These are phyloP conservation scores for Gossypium australe DNA, from an alignment of 345 rosid genomes.

Conservation along the genomic window DNA sequence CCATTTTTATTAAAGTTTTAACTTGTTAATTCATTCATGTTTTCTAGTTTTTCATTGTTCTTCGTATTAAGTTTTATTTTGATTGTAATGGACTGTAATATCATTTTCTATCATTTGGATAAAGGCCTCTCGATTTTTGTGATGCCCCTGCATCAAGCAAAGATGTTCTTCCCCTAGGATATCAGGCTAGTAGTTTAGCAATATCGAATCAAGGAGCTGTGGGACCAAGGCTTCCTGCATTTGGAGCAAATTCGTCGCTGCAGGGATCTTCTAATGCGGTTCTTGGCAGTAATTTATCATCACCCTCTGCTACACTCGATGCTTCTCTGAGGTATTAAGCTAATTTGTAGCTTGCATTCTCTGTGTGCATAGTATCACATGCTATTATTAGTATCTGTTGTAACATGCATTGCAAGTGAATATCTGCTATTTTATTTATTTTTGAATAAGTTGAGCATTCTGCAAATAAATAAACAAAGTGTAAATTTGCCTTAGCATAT, in stretches of 20 bases:
- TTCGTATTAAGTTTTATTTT: conserved; percentile 1
- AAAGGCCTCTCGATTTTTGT: conserved; percentile 94
- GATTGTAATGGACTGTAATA: conserved; percentile 7
- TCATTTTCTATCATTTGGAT: conserved; percentile 31
- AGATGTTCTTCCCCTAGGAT: conserved; percentile 52
- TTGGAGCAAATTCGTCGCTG: conserved; percentile 56
- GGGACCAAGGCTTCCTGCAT: conserved; percentile 48
- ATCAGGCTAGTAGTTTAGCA: conserved; percentile 50
- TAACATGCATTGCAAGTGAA: background rate
- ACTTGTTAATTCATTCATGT: background rate
- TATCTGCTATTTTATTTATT: background rate
- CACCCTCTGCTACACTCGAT: conserved; percentile 58
- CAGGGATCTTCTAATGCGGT: conserved; percentile 62
- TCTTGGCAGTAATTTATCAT: conserved; percentile 48
- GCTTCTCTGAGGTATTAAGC: conserved; percentile 46
- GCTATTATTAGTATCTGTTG: background rate
- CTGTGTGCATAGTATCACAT: conserved; percentile 9
- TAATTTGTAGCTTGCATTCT: conserved; percentile 15
- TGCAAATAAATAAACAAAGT: background rate
- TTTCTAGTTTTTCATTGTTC: background rate
- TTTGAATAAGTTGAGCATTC: background rate
- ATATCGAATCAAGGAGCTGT: conserved; percentile 59
- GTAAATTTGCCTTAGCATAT: background rate
- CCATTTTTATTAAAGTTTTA: background rate
- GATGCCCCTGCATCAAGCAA: conserved; percentile 55